Evolutionary conservation across 2,329 filamentous ascomycete genomes (phyloP), one percentile per base, ranked within the genome.

Genomic region (Curvularia hawaiiensis): DNA sequence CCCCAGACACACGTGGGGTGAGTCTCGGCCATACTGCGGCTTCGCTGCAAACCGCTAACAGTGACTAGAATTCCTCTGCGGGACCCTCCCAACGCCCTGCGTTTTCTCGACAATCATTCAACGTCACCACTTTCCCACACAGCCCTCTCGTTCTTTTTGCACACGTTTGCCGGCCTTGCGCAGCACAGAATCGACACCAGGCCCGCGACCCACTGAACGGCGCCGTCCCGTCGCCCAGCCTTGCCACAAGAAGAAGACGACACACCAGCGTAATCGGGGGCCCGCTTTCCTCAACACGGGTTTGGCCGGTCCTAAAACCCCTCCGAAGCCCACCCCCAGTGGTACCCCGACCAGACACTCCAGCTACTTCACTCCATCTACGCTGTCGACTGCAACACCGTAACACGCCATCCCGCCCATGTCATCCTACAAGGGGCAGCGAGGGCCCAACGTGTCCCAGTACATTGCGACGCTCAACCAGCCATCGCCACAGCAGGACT

Each of bases 401-500:
- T 7, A 18, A 28, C 58, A 45, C 49, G 46, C 26, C 33, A 52
- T 52, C 57, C 60, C 53, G 60, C 61, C 52, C 70, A 92, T 92
- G 90, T 87, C 90, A 75, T 84, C 82, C 75, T 92, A 87, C 84
- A 88, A 84, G 77, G 89, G 88, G 72, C 89, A 91, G 61, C 88
- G 90, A 73, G 90, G 86, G 68, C 89, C 91, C 72, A 96, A 96
- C 77, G 90, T 97, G 79, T 92, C 92, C 72, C 89, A 92, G 73
- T 96, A 95, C 80, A 84, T 97, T 65, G 89, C 91, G 70, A 90
- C 93, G 67, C 83, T 97, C 70, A 97, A 97, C 81, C 85, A 84
- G 45, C 81, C 89, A 54, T 84, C 84, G 28, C 78, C 82, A 57
- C 61, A 64, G 22, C 60, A 71, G 52, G 72, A 75, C 43, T 60